phyloP scores from a whole-genome alignment of 208 protist genomes.

The Crithidia bombi region DNA sequence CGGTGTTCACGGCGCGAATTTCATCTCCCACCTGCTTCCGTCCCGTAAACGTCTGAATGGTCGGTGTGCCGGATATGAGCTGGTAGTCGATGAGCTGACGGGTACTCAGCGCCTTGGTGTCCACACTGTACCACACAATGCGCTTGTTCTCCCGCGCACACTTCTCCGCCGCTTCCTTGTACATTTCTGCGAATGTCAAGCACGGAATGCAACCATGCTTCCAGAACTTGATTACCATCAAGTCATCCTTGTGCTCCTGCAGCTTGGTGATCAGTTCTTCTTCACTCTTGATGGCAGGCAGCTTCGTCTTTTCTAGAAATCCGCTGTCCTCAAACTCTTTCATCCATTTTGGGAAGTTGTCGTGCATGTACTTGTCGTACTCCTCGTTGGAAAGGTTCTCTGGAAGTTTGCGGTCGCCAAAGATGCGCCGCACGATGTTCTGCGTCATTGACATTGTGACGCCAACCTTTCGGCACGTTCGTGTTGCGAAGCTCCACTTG shows the following conservation, averaged over 20 bases:
- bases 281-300: constrained; percentile 83
- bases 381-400: constrained; percentile 74
- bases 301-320: constrained; percentile 88
- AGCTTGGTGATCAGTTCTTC: constrained; percentile 88
- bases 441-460: constrained; percentile 68
- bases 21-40: constrained; percentile 87
- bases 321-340: constrained; percentile 89
- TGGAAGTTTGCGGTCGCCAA: constrained; percentile 80
- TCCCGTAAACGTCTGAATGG: constrained; percentile 87
- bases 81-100: constrained; percentile 85
- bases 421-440: constrained; percentile 89
- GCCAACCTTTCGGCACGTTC: no score
- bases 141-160: constrained; percentile 62
- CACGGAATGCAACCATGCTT: constrained; percentile 94
- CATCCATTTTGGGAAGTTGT: constrained; percentile 86
- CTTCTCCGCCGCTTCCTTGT: constrained; percentile 77
- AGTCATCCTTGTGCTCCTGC: constrained; percentile 84
- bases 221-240: constrained; percentile 94
- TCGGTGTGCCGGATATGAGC: constrained; percentile 89
- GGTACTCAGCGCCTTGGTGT: constrained; percentile 76
- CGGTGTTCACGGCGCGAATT: constrained; percentile 78
- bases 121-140: constrained; percentile 89
- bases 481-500: no score
- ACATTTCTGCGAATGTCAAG: constrained; percentile 91
- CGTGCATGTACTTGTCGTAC: constrained; percentile 88